Percentiles rank a stretch among this genome's conserved stretches.
Evolutionary conservation across 2,329 filamentous ascomycete species (phyloP).

Genomic region (Knufia fluminis): DNA sequence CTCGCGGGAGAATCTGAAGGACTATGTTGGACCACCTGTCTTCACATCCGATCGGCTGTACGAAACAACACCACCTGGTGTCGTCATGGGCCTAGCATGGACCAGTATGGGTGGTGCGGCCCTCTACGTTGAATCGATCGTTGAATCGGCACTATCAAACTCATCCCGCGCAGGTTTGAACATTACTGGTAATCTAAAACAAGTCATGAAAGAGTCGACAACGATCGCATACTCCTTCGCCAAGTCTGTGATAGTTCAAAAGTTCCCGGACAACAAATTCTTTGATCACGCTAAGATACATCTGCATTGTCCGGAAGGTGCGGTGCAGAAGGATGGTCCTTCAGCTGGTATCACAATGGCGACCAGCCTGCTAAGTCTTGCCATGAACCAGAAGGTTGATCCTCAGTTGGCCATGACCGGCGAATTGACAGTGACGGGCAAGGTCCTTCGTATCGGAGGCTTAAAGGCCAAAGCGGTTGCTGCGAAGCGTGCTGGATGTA

Average conservation of each 20-base stretch:
- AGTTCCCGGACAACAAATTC: constrained; percentile 86
- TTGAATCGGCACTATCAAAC: constrained; percentile 70
- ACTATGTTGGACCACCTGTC: constrained; percentile 91
- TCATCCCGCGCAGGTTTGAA: constrained; percentile 71
- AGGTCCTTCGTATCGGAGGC: constrained; percentile 89
- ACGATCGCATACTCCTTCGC: constrained; percentile 92
- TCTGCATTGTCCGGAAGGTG: constrained; percentile 91
- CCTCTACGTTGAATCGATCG: constrained; percentile 92
- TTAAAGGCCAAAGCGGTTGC: constrained; percentile 95
- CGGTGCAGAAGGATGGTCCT: constrained; percentile 86
- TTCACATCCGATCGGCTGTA: constrained; percentile 95
- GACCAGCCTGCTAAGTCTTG: constrained; percentile 79
- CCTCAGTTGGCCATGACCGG: constrained; percentile 96
- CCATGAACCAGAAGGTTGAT: constrained; percentile 66
- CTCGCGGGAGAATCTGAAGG: constrained; percentile 79
- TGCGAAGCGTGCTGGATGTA: constrained; percentile 81
- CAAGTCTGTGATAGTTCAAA: constrained; percentile 74
- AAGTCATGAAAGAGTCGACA: constrained; percentile 97
- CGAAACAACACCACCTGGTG: constrained; percentile 83
- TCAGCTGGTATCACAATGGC: constrained; percentile 97
- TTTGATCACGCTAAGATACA: constrained; percentile 94
- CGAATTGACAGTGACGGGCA: constrained; percentile 91
- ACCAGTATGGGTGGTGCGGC: constrained; percentile 94
- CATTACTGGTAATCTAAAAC: constrained; percentile 88
- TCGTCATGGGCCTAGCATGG: constrained; percentile 97